phyloP scores from a whole-genome alignment of 129 eudicot genomes.

The Helichrysum umbraculigerum region DNA sequence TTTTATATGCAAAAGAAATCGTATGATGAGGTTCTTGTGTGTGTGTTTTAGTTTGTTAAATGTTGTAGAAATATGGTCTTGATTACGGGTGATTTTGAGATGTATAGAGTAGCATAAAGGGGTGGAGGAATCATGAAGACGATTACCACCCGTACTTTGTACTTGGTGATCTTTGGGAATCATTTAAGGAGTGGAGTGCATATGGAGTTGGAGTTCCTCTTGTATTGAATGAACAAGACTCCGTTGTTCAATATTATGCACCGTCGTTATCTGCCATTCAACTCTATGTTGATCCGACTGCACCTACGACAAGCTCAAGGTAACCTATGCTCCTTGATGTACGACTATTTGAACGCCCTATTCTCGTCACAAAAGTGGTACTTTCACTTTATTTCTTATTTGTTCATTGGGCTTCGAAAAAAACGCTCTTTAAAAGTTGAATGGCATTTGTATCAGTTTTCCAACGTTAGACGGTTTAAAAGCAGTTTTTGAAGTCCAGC shows the following conservation, averaged over 20 bases:
- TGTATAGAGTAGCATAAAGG: conserved; percentile 65
- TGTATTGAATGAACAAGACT: conserved; percentile 62
- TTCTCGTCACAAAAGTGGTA: background rate
- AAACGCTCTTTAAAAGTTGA: background rate
- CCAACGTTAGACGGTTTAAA: background rate
- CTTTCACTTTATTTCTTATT: background rate
- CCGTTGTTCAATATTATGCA: conserved; percentile 88
- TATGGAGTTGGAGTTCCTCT: conserved; percentile 97
- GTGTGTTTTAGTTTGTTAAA: conserved; percentile 10
- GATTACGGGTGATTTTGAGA: conserved; percentile 9
- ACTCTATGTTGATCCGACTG: conserved; percentile 66
- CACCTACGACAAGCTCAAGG: conserved; percentile 49
- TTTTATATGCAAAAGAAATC: background rate
- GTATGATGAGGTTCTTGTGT: background rate
- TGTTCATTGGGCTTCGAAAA: background rate
- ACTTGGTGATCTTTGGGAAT: conserved; percentile 97
- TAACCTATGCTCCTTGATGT: conserved; percentile 25
- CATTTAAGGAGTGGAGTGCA: conserved; percentile 93
- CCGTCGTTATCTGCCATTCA: conserved; percentile 94
- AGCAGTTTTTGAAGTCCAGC: background rate
- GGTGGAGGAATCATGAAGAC: conserved; percentile 42
- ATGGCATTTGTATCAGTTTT: background rate
- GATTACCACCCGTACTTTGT: conserved; percentile 61
- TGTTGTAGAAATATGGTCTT: background rate
- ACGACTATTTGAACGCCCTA: background rate